Conservation (phyloP, 495 filamentous ascomycete species). For the Penicillium diatomitis region DNA sequence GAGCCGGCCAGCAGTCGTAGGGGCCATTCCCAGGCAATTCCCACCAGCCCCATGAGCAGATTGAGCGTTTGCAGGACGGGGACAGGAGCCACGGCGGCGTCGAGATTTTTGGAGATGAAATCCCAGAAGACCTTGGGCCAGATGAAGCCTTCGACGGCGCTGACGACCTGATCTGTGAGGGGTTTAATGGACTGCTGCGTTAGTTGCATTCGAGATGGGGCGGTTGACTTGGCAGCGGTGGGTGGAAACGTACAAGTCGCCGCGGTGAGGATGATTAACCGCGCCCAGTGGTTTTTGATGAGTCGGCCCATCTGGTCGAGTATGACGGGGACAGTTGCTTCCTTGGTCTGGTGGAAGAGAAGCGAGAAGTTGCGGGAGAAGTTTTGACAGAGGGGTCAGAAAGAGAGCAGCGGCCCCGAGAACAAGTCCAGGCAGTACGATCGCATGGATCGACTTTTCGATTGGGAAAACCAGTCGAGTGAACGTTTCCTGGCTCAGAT, state of each 20-base stretch:
- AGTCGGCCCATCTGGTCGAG: slow-evolving; percentile 72
- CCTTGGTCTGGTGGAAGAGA: too few species aligned
- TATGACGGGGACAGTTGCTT: neutral
- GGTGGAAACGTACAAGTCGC: slow-evolving; percentile 58
- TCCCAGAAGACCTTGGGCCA: slow-evolving; percentile 99
- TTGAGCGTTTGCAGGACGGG: slow-evolving; percentile 93
- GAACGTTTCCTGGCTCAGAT: too few species aligned
- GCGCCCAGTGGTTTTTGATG: slow-evolving; percentile 98
- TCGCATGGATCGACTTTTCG: too few species aligned
- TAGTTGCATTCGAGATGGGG: neutral
- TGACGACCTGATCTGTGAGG: slow-evolving; percentile 71
- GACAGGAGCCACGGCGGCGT: slow-evolving; percentile 72
- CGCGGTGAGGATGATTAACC: slow-evolving; percentile 81
- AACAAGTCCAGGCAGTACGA: too few species aligned
- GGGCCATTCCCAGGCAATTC: slow-evolving; percentile 89
- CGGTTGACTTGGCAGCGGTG: neutral
- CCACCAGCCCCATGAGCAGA: slow-evolving; percentile 75
- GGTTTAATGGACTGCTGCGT: neutral
- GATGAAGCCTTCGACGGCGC: slow-evolving; percentile 81
- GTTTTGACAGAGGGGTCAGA: too few species aligned
- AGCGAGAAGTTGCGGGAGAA: too few species aligned
- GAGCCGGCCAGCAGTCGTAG: slow-evolving; percentile 55
- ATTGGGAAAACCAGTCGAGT: too few species aligned
- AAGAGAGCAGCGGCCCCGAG: too few species aligned
- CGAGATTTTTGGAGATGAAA: slow-evolving; percentile 84